A percentile compares a stretch with the other conserved stretches of the same genome.
These are phyloP conservation scores for Phanerochaete sordida DNA, from an alignment of 768 basidiomycete genomes.

Conservation along the genomic window DNA sequence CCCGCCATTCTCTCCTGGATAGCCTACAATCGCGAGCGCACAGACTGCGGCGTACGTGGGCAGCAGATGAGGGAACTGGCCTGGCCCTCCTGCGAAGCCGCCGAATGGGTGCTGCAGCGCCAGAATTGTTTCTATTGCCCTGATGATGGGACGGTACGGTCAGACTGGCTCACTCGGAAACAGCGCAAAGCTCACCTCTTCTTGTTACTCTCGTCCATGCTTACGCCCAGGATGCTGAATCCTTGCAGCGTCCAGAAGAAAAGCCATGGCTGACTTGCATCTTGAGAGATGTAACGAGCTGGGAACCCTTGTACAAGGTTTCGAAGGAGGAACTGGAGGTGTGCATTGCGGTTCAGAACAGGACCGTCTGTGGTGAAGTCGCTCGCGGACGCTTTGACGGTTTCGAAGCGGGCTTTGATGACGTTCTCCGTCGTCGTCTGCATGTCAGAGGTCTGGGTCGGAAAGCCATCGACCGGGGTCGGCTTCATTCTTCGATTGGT, in stretches of 20 bases:
- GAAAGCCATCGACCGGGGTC: conserved; percentile 54
- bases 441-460: conserved; percentile 56
- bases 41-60: conserved; percentile 89
- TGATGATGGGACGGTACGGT: conserved; percentile 24
- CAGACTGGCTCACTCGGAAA: background rate
- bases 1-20: conserved; percentile 67
- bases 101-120: conserved; percentile 82
- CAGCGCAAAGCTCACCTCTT: conserved; percentile 51
- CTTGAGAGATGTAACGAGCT: conserved; percentile 73
- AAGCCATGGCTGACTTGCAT: conserved; percentile 95
- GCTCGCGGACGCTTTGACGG: conserved; percentile 16
- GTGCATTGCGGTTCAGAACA: conserved; percentile 55
- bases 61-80: conserved; percentile 83
- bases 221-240: conserved; percentile 76
- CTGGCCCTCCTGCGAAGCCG: conserved; percentile 90
- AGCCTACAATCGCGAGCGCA: conserved; percentile 77
- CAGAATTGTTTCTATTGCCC: conserved; percentile 78
- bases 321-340: conserved; percentile 73
- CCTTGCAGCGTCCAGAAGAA: conserved; percentile 91
- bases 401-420: conserved; percentile 53
- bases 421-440: conserved; percentile 68
- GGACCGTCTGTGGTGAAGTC: conserved; percentile 19
- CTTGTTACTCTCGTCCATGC: conserved; percentile 72
- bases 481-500: conserved; percentile 14
- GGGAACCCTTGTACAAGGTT: conserved; percentile 81